Percentiles rank a stretch among this genome's conserved stretches.
Conservation (phyloP, 257 asterid species). For the Scutellaria galericulata region DNA sequence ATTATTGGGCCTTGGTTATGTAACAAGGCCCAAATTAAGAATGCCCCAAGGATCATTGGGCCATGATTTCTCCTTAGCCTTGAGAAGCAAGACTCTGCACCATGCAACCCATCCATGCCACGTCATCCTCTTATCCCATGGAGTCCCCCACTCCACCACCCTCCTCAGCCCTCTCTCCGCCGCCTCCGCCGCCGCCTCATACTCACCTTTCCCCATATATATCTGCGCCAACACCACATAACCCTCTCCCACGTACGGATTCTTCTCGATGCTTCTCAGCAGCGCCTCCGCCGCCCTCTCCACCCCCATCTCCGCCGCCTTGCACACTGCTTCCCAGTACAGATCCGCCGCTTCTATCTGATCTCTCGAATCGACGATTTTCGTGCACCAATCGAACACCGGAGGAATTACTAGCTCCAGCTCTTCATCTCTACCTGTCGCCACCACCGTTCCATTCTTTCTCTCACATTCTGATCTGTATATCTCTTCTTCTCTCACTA, state of each 20-base stretch:
- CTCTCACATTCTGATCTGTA: slow-evolving; percentile 27
- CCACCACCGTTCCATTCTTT: neutral
- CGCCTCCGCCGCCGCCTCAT: slow-evolving; percentile 65
- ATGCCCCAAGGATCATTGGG: slow-evolving; percentile 67
- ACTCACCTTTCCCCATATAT: slow-evolving; percentile 57
- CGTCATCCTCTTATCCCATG: slow-evolving; percentile 96
- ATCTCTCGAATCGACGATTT: slow-evolving; percentile 51
- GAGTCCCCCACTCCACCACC: slow-evolving; percentile 85
- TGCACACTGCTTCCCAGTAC: slow-evolving; percentile 89
- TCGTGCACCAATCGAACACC: slow-evolving; percentile 54
- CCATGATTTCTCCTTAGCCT: slow-evolving; percentile 73
- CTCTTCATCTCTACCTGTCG: slow-evolving; percentile 52
- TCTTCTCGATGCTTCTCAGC: slow-evolving; percentile 60
- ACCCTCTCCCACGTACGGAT: slow-evolving; percentile 78
- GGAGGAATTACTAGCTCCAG: slow-evolving; percentile 81
- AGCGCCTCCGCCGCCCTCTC: slow-evolving; percentile 64
- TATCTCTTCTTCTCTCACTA: slow-evolving; percentile 70
- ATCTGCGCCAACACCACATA: slow-evolving; percentile 74
- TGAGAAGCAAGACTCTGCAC: slow-evolving; percentile 68
- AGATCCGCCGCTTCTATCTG: slow-evolving; percentile 67
- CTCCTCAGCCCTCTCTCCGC: slow-evolving; percentile 69
- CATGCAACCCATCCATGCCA: slow-evolving; percentile 96
- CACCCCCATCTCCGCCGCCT: slow-evolving; percentile 48
- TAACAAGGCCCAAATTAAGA: slow-evolving; percentile 74
- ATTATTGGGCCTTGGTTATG: neutral